Evolutionary conservation across 257 asterid species (phyloP).

Genomic region (Solanum raphanifolium): DNA sequence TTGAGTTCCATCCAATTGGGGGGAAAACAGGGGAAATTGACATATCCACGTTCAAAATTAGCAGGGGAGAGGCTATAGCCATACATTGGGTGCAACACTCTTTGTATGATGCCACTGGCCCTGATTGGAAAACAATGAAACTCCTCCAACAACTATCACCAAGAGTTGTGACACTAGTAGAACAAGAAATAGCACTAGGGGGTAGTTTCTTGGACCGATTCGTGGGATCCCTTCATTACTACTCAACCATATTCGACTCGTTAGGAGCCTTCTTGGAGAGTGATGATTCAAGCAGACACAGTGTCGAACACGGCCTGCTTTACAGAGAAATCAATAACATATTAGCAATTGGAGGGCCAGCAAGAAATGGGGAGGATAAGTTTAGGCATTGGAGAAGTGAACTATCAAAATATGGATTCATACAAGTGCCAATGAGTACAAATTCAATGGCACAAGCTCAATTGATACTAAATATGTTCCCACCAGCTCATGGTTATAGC

Average conservation of each 20-base stretch:
- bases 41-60: slow-evolving; percentile 23
- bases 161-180: slow-evolving; percentile 53
- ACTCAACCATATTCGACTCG: slow-evolving; percentile 68
- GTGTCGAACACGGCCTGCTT: slow-evolving; percentile 46
- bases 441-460: slow-evolving; percentile 79
- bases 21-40: slow-evolving; percentile 43
- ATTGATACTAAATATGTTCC: slow-evolving; percentile 61
- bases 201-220: slow-evolving; percentile 77
- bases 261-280: slow-evolving; percentile 36
- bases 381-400: slow-evolving; percentile 62
- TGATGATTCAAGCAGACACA: slow-evolving; percentile 39
- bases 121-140: slow-evolving; percentile 60
- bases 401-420: slow-evolving; percentile 38
- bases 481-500: slow-evolving; percentile 46
- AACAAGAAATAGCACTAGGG: slow-evolving; percentile 52
- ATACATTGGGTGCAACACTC: slow-evolving; percentile 84
- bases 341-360: slow-evolving; percentile 82
- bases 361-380: slow-evolving; percentile 74
- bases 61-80: slow-evolving; percentile 43
- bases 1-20: slow-evolving; percentile 54
- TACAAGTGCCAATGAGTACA: slow-evolving; percentile 55
- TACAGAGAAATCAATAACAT: slow-evolving; percentile 62
- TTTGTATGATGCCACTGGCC: slow-evolving; percentile 63
- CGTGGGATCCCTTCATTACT: slow-evolving; percentile 69
- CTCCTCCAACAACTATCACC: slow-evolving; percentile 46